These are phyloP conservation scores for Pterula multifida DNA, from an alignment of 1,284 basidiomycete species.

Conservation along the genomic window DNA sequence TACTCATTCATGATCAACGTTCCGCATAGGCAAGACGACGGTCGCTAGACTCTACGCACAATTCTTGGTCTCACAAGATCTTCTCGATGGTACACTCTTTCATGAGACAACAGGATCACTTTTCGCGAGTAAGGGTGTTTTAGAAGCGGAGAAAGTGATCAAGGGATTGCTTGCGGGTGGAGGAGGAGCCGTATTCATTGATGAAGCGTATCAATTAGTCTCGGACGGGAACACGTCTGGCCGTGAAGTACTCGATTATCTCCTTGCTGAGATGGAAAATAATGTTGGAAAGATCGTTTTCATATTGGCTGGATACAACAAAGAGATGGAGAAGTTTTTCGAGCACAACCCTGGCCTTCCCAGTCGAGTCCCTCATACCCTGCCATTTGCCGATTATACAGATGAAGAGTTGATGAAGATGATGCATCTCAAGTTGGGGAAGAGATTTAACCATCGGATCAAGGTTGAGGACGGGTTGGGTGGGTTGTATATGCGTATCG, in stretches of 20 bases:
- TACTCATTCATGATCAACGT: too few species aligned
- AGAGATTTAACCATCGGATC: constrained; percentile 36
- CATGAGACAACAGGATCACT: constrained; percentile 52
- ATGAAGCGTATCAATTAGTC: constrained; percentile 58
- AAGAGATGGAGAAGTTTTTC: constrained; percentile 64
- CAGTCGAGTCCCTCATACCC: constrained; percentile 50
- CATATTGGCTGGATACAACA: constrained; percentile 56
- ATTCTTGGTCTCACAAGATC: constrained; percentile 40
- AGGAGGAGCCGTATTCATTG: constrained; percentile 53
- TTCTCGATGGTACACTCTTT: constrained; percentile 41
- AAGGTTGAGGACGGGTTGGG: constrained; percentile 38
- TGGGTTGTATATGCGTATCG: constrained; percentile 45
- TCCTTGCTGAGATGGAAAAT: constrained; percentile 64
- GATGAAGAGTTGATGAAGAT: constrained; percentile 42
- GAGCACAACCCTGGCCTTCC: constrained; percentile 57
- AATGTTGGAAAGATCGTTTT: constrained; percentile 49
- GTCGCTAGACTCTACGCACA: constrained; percentile 51
- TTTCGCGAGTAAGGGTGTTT: constrained; percentile 43
- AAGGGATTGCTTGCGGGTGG: constrained; percentile 31
- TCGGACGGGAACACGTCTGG: constrained; percentile 33
- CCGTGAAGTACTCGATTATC: constrained; percentile 45
- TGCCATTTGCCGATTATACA: constrained; percentile 49
- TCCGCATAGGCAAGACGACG: constrained; percentile 57
- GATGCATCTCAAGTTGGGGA: constrained; percentile 33
- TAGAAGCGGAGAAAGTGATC: constrained; percentile 35